Percentiles rank a stretch among this genome's conserved stretches.
These are phyloP conservation scores for Linanthus parryae DNA, from an alignment of 148 eudicot genomes.

Conservation along the genomic window DNA sequence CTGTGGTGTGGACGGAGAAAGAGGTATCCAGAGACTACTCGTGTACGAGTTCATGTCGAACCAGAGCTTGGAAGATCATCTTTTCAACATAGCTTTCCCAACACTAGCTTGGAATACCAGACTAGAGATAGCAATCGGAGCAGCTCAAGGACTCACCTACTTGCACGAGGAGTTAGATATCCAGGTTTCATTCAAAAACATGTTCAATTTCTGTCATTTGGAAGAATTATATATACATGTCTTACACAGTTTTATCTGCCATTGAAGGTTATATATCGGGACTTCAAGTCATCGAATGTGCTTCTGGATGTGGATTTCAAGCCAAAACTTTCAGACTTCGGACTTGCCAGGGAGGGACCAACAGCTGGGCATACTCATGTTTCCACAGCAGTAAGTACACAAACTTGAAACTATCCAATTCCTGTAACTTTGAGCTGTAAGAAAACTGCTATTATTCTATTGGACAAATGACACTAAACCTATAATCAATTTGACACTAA, in stretches of 20 bases:
- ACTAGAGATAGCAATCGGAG: slow-evolving; percentile 67
- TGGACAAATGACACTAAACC: too few species aligned
- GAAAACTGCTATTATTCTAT: too few species aligned
- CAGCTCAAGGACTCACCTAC: slow-evolving; percentile 87
- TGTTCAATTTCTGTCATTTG: too few species aligned
- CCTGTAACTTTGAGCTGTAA: too few species aligned
- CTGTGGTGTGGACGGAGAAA: slow-evolving; percentile 72
- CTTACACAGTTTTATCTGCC: slow-evolving; percentile 1
- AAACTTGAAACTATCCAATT: too few species aligned
- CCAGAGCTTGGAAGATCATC: slow-evolving; percentile 85
- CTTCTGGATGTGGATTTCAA: slow-evolving; percentile 62
- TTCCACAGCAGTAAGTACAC: slow-evolving; percentile 66
- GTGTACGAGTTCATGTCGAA: slow-evolving; percentile 83
- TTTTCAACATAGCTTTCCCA: slow-evolving; percentile 46
- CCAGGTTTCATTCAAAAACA: slow-evolving; percentile 39
- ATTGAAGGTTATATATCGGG: slow-evolving; percentile 74
- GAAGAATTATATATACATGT: too few species aligned
- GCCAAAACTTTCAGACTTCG: slow-evolving; percentile 84
- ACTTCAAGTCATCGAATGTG: slow-evolving; percentile 84
- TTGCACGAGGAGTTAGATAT: slow-evolving; percentile 73
- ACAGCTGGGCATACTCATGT: slow-evolving; percentile 71
- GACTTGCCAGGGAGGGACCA: slow-evolving; percentile 93
- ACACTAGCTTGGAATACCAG: slow-evolving; percentile 62
- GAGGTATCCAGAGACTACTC: slow-evolving; percentile 74
- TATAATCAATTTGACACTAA: too few species aligned